Conservation (phyloP, 225 moss, liverwort and hornwort species). For the Marchantia polymorpha region DNA sequence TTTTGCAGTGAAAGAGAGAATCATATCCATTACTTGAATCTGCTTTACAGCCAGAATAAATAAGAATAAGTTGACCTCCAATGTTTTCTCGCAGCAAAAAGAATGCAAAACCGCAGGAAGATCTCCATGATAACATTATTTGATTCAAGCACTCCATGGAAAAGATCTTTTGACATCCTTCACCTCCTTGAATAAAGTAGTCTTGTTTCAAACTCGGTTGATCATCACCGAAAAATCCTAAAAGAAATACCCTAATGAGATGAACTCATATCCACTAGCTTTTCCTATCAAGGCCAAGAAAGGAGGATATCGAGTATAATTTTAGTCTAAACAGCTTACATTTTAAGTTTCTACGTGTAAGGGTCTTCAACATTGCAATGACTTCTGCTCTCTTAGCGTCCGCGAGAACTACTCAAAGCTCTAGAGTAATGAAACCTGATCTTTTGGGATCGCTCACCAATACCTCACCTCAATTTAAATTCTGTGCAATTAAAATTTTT, state of each 20-base stretch:
- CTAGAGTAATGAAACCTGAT: neutral
- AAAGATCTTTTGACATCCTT: neutral
- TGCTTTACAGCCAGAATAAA: neutral
- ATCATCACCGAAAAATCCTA: neutral
- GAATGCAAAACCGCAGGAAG: neutral
- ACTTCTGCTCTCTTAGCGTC: neutral
- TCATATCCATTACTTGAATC: neutral
- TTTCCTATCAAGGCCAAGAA: neutral
- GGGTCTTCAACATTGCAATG: neutral
- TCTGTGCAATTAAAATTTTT: neutral
- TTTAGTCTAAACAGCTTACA: neutral
- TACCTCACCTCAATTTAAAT: neutral
- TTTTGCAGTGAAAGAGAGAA: neutral
- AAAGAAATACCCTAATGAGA: neutral
- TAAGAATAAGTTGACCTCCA: neutral
- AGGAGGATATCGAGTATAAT: neutral
- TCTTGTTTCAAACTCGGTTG: neutral
- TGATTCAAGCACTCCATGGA: neutral
- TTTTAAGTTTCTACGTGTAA: neutral
- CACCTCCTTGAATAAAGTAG: neutral
- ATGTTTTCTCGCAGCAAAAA: neutral
- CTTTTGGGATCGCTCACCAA: neutral
- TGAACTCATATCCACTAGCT: neutral
- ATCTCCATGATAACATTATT: neutral
- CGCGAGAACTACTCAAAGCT: neutral